phyloP scores from a whole-genome alignment of 306 rosid genomes.

The Corylus avellana region DNA sequence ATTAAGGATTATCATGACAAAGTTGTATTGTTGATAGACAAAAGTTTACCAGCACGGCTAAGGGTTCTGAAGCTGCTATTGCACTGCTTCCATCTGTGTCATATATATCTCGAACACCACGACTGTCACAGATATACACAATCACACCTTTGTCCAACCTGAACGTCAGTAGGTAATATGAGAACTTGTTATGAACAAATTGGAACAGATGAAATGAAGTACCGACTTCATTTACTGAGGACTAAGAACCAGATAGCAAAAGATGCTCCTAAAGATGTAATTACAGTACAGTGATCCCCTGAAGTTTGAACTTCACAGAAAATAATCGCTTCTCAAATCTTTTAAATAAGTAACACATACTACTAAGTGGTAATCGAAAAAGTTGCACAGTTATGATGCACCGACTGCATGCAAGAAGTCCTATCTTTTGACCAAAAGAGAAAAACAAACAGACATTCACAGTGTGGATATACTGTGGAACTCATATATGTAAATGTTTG shows the following conservation, averaged over 20 bases:
- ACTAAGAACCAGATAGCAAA: not conserved
- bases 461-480: not conserved
- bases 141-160: conserved; percentile 99
- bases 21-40: not conserved
- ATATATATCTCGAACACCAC: conserved; percentile 89
- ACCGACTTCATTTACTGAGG: not conserved
- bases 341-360: not conserved
- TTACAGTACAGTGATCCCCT: not conserved
- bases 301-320: not conserved
- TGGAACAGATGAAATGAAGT: conserved; percentile 3
- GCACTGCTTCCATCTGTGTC: conserved; percentile 95
- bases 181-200: conserved; percentile 16
- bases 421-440: not conserved
- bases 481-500: not conserved
- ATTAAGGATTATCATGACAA: not conserved
- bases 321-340: not conserved
- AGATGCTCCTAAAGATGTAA: not conserved
- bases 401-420: not conserved
- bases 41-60: conserved; percentile 75
- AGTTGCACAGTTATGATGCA: not conserved
- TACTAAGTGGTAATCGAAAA: not conserved
- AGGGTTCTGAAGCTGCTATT: conserved; percentile 81
- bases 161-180: conserved; percentile 38
- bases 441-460: not conserved
- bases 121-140: conserved; percentile 85